Base-by-base conservation (phyloP, 345 rosid species). In the Angophora floribunda region DNA sequence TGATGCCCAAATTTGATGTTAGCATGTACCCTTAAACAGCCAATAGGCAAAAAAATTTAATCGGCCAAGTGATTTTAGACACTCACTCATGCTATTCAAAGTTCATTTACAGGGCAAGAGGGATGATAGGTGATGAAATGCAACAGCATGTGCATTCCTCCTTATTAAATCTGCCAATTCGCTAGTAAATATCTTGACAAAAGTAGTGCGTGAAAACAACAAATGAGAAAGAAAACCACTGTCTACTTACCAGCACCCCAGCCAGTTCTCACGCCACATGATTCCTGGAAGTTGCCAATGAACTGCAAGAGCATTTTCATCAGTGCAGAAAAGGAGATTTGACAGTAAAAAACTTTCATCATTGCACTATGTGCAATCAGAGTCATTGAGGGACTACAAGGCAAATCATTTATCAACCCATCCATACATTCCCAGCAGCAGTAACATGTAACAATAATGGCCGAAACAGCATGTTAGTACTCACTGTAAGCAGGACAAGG, bases 171-270 rank as follows among this genome's bases (percentile, higher is more conserved):
- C 87, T 44, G 49, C 41, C 67, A 52, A 41, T 52, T 52, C 47
- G 28, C 14, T 45, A 52, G 63, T 22, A 30, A 15, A 52, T 16
- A 7, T 36, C 28, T 30, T 82, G n/a, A 28, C 12, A 2, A 41
- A 85, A 36, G 85, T 9, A 47, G 84, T 16, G n/a, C 79, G 32
- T 0, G 45, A 59, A 79, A 65, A 24, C 2, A 49, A 51, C 44
- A n/a, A 49, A 53, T 16, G n/a, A 85, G 87, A 75, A 17, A 9
- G 16, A 26, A 41, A 45, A 51, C 19, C 47, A 51, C 50, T 41
- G 85, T 78, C 51, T n/a, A 86, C 94, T 91, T 87, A 97, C 99
- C 98, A 28, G 99, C 94, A 86, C 98, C 98, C 99, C 99, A 98
- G 2, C 98, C 95, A 86, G 96, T 98, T 94, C 90, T 98, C 90